Evolutionary conservation across 1,139 yeast genomes (phyloP), one percentile per base, ranked within the genome.

Genomic region (Sugiyamaella castrensis): DNA sequence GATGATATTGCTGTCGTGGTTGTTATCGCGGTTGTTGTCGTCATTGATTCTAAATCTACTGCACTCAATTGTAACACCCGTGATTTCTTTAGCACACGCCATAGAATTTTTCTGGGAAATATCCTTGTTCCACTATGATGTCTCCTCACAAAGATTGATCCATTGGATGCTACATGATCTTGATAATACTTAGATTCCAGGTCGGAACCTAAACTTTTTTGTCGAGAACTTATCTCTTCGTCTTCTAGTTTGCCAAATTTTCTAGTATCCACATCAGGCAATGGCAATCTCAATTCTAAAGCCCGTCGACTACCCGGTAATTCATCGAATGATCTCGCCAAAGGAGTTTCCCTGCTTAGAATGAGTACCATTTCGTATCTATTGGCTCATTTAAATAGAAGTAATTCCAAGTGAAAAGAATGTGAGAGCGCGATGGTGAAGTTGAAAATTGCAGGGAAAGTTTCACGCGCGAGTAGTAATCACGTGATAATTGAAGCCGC

Each of bases 101-200:
- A 61, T n/a, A 50, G 41, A 36, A 61, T 46, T 8, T 58, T 53
- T 13, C 45, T 39, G 1, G 58, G 54, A 12, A 35, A 48, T 15
- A 27, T 30, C 16, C 29, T 16, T 16, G 27, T 13, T n/a, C 45
- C 37, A 7, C 37, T 33, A 11, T 42, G 46, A 19, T 31, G 10
- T 9, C 40, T 43, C 28, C 56, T 31, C 12, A 39, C 42, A 19
- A 52, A 50, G 28, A 57, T 44, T 8, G 57, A 52, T 19, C 62
- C 60, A 32, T 47, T 47, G 9, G 61, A 52, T 30, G 65, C 65
- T 13, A 62, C 57, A 38, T 56, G 57, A 13, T 58, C 56, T 26
- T 47, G 44, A 46, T 57, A 57, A 46, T 60, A 60, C 24, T 34
- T 39, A 15, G 53, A 56, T 37, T 60, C 64, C 7, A 46, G 47